A percentile compares a stretch with the other conserved stretches of the same genome.
Evolutionary conservation across 192 early-diverging fungal genomes (phyloP).

Genomic region (Coemansia sp.): DNA sequence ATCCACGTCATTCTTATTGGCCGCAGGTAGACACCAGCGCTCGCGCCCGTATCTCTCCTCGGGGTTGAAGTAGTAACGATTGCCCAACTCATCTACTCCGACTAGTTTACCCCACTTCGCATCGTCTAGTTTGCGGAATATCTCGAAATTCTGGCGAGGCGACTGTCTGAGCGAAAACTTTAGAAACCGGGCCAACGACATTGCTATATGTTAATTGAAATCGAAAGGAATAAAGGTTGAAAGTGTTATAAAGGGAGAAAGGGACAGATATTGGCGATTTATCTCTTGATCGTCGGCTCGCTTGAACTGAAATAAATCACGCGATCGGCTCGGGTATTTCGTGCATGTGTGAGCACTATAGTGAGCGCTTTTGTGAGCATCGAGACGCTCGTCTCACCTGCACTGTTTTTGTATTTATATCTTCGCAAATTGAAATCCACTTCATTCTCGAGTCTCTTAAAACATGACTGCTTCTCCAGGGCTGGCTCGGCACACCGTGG

Average conservation of each 20-base stretch:
- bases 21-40: conserved; percentile 73
- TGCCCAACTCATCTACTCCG: conserved; percentile 72
- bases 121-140: conserved; percentile 52
- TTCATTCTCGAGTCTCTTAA: background rate
- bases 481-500: conserved; percentile 55
- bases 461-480: conserved; percentile 3
- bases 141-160: conserved; percentile 50
- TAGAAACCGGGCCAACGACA: conserved; percentile 50
- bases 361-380: background rate
- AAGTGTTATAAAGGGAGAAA: background rate
- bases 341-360: background rate
- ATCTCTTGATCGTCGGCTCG: background rate
- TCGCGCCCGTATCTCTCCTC: conserved; percentile 76
- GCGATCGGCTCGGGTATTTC: background rate
- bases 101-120: conserved; percentile 70
- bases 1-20: conserved; percentile 52
- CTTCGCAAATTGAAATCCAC: background rate
- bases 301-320: background rate
- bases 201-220: background rate
- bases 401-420: background rate
- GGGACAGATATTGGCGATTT: no score
- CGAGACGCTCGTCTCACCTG: no score
- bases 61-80: conserved; percentile 73
- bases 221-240: background rate
- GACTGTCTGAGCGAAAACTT: conserved; percentile 40